Percentiles rank a stretch among this genome's conserved stretches.
These are phyloP conservation scores for Aspergillus japonicus DNA, from an alignment of 2,329 filamentous ascomycete species.

Conservation along the genomic window DNA sequence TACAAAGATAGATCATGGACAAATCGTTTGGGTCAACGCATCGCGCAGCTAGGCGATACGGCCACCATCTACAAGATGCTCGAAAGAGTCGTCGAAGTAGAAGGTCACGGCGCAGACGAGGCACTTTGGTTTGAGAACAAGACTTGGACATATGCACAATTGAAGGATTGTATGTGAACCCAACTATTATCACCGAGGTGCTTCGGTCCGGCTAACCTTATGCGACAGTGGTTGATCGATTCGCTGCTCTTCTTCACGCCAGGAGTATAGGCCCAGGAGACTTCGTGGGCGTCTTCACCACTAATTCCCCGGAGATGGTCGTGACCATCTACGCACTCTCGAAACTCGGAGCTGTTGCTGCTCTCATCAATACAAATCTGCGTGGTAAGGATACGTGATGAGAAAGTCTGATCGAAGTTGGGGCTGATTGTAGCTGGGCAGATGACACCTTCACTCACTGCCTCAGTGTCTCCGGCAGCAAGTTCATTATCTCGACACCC, in stretches of 20 bases:
- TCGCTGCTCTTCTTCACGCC: constrained; percentile 44
- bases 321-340: constrained; percentile 46
- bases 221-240: constrained; percentile 42
- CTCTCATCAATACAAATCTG: constrained; percentile 49
- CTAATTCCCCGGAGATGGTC: constrained; percentile 52
- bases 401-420: neutral
- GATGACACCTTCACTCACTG: constrained; percentile 49
- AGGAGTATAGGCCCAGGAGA: constrained; percentile 41
- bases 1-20: constrained; percentile 33
- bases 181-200: neutral
- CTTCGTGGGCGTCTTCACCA: constrained; percentile 48
- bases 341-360: constrained; percentile 47
- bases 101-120: constrained; percentile 39
- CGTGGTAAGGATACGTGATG: constrained; percentile 35
- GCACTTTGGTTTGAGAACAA: constrained; percentile 52
- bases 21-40: constrained; percentile 36
- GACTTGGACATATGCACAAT: constrained; percentile 48
- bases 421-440: constrained; percentile 14
- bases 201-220: constrained; percentile 8
- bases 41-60: constrained; percentile 40
- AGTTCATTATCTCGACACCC: constrained; percentile 45
- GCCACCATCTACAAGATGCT: constrained; percentile 46
- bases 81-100: constrained; percentile 40
- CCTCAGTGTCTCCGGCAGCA: constrained; percentile 43
- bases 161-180: constrained; percentile 42